Evolutionary conservation across 805 yeast genomes (phyloP), one percentile per base, ranked within the genome.

Genomic region (Candida saitoana): DNA sequence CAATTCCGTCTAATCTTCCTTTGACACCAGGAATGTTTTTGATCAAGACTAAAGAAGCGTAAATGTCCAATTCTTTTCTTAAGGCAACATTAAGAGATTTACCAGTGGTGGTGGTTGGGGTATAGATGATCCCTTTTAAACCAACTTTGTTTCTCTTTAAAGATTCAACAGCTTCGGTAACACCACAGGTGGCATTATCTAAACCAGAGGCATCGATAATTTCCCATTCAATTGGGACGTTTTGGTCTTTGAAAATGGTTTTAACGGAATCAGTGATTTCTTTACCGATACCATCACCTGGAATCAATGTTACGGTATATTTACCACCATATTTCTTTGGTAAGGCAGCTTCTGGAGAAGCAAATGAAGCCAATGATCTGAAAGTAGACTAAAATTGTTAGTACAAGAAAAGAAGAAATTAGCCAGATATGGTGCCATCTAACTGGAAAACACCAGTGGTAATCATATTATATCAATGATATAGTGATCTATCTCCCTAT

Each of bases 241-340:
- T 80, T 69, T 86, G 89, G 49, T 87, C 79, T 62, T 82, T 77
- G 76, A 91, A 91, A 63, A 91, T 86, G 53, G 87, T 79, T 66
- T 85, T 82, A 47, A 91, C 99, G 18, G 97, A 85, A 65, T 86
- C 91, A 45, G 98, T 84, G 63, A 90, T 87, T 73, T 90, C 96
- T 61, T 83, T 84, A 67, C 99, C 99, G 53, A 90, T 85, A 79
- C 98, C 98, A 63, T 91, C 99, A 70, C 99, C 96, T 45, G 98
- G 98, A 55, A 91, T 84, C 64, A 91, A 76, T 39, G 99, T 91
- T 44, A 93, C 96, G 40, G 91, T 86, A 76, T 80, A 90, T 63
- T 83, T 83, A 49, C 96, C 96, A 55, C 98, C 98, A 71, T 87
- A 89, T 70, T 87, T 85, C 74, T 87, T 87, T 58, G 96, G 95